phyloP scores from a whole-genome alignment of 2,329 filamentous ascomycete species.

The Fusarium multiceps region DNA sequence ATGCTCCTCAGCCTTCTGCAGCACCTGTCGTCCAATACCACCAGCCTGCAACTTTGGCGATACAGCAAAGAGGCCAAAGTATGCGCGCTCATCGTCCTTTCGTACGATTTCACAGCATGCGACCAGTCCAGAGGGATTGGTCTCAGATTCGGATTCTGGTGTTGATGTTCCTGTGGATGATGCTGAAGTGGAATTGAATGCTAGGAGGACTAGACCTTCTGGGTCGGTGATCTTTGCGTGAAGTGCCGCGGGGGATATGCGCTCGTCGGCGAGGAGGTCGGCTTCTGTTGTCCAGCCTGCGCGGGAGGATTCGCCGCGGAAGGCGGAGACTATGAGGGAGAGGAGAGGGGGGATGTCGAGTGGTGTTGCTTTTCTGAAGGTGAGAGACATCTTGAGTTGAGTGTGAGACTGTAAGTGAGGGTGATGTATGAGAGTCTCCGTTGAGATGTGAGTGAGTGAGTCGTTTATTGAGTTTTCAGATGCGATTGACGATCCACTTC shows the following conservation, averaged over 20 bases:
- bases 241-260: conserved; percentile 55
- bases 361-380: conserved; percentile 44
- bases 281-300: conserved; percentile 62
- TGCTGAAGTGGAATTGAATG: conserved; percentile 17
- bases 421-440: too few species aligned
- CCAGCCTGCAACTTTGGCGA: conserved; percentile 56
- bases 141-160: conserved; percentile 12
- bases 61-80: conserved; percentile 63
- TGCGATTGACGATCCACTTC: neutral
- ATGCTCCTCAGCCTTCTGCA: conserved; percentile 56
- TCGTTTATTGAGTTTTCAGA: neutral
- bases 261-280: conserved; percentile 56
- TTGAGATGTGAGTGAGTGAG: neutral
- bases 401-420: too few species aligned
- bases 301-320: conserved; percentile 55
- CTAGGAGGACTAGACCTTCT: conserved; percentile 52
- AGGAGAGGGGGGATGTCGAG: conserved; percentile 50
- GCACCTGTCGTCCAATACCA: conserved; percentile 57
- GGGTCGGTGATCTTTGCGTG: conserved; percentile 55
- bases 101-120: conserved; percentile 59
- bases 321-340: conserved; percentile 56
- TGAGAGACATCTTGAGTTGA: conserved; percentile 27
- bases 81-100: conserved; percentile 47
- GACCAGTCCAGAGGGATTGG: conserved; percentile 46
- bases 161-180: conserved; percentile 18